Evolutionary conservation across 352 stramenopile genomes (phyloP).

Genomic region (Elongisporangium senticosum): DNA sequence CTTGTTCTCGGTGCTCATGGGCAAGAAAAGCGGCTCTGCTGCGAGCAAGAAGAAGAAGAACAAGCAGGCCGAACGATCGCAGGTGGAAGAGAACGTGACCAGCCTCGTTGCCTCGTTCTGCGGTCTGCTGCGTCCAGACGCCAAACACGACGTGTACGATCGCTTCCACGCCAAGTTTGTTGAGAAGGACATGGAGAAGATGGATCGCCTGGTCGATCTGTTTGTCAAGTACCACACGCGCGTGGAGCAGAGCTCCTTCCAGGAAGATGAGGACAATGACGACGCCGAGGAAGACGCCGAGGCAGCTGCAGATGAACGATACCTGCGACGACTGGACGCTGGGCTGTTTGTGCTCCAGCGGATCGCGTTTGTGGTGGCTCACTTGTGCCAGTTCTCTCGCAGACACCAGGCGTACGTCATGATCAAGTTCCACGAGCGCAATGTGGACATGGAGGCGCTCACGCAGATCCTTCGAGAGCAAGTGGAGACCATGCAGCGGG

Average conservation of each 20-base stretch:
- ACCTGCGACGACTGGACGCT: slow-evolving; percentile 59
- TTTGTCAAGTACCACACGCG: slow-evolving; percentile 69
- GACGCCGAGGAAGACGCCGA: slow-evolving; percentile 27
- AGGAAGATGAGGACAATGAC: slow-evolving; percentile 16
- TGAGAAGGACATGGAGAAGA: slow-evolving; percentile 77
- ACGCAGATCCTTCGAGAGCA: slow-evolving; percentile 48
- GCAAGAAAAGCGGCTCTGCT: slow-evolving; percentile 29
- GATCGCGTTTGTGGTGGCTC: slow-evolving; percentile 50
- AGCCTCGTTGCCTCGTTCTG: slow-evolving; percentile 70
- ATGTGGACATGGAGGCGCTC: slow-evolving; percentile 42
- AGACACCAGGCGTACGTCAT: slow-evolving; percentile 65
- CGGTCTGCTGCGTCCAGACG: slow-evolving; percentile 33
- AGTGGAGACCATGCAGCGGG: slow-evolving; percentile 23
- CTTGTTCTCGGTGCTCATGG: slow-evolving; percentile 75
- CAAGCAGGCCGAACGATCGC: slow-evolving; percentile 19
- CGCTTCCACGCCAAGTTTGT: slow-evolving; percentile 81
- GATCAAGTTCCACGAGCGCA: slow-evolving; percentile 74
- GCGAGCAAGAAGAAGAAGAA: slow-evolving; percentile 22
- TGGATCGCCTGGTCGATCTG: slow-evolving; percentile 71
- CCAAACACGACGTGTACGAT: slow-evolving; percentile 47
- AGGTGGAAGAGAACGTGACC: slow-evolving; percentile 60
- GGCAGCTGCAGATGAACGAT: slow-evolving; percentile 46
- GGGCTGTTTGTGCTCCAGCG: slow-evolving; percentile 79
- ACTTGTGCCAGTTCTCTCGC: slow-evolving; percentile 55
- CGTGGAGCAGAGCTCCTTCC: slow-evolving; percentile 23